These are phyloP conservation scores for Dictyostelium firmibasis DNA, from an alignment of 78 protist genomes.

Conservation along the genomic window DNA sequence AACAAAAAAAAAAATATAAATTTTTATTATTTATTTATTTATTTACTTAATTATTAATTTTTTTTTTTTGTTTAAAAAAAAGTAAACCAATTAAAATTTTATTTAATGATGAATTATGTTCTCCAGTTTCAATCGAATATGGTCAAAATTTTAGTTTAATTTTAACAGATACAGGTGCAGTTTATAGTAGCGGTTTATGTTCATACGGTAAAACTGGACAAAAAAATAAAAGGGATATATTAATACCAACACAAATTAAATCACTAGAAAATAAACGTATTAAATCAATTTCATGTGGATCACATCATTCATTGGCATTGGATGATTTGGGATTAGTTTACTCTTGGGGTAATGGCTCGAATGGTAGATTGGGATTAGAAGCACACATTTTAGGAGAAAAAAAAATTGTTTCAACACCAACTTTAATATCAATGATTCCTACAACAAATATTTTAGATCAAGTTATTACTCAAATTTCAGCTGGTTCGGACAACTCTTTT, in stretches of 20 bases:
- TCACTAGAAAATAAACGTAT: slow-evolving; percentile 18
- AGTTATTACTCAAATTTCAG: not conserved
- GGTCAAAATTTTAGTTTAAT: slow-evolving; percentile 38
- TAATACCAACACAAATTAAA: slow-evolving; percentile 13
- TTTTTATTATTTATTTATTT: too few species aligned
- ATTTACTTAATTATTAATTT: too few species aligned
- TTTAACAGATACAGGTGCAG: slow-evolving; percentile 50
- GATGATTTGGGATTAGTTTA: slow-evolving; percentile 28
- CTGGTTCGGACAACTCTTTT: slow-evolving; percentile 38
- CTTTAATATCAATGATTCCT: not conserved
- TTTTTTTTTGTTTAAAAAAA: not conserved
- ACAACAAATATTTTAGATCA: not conserved
- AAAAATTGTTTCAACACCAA: not conserved
- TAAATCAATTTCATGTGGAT: slow-evolving; percentile 38
- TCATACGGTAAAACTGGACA: slow-evolving; percentile 41
- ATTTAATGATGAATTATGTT: slow-evolving; percentile 18
- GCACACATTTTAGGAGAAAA: not conserved
- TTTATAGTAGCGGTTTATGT: slow-evolving; percentile 12
- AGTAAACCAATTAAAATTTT: not conserved
- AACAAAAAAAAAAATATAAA: too few species aligned
- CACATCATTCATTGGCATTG: slow-evolving; percentile 37
- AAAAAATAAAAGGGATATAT: not conserved
- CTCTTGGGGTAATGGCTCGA: slow-evolving; percentile 28
- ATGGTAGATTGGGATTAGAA: slow-evolving; percentile 45
- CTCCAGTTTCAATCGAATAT: not conserved